Evolutionary conservation across 768 basidiomycete genomes (phyloP).

Genomic region (Leccinum longicurvipes): DNA sequence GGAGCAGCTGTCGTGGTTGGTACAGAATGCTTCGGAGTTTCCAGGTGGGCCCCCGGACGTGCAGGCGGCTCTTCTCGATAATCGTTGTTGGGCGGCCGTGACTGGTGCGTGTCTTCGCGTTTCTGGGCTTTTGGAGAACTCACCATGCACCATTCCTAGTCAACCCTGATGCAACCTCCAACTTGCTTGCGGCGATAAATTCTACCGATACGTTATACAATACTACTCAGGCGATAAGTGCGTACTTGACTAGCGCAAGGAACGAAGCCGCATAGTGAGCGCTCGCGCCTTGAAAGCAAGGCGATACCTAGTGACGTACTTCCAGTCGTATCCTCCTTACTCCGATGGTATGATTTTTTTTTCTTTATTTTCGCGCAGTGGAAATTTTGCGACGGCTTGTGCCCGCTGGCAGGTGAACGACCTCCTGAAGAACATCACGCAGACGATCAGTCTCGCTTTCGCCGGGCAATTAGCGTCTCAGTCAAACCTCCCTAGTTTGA

Average conservation of each 20-base stretch:
- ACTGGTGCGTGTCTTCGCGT: conserved; percentile 39
- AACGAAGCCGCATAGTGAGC: conserved; percentile 60
- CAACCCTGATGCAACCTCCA: conserved; percentile 38
- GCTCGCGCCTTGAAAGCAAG: neutral
- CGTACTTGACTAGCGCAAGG: conserved; percentile 46
- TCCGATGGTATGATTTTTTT: conserved; percentile 4
- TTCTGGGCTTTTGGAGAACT: neutral
- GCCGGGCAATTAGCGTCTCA: conserved; percentile 26
- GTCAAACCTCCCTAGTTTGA: conserved; percentile 34
- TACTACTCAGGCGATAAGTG: conserved; percentile 47
- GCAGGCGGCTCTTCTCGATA: conserved; percentile 42
- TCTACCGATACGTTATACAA: conserved; percentile 44
- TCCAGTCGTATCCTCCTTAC: conserved; percentile 19
- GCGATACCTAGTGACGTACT: conserved; percentile 2
- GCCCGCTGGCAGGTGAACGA: conserved; percentile 25
- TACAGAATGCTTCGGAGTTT: conserved; percentile 41
- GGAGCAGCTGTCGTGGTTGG: conserved; percentile 45
- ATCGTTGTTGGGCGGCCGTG: conserved; percentile 54
- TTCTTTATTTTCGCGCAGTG: neutral
- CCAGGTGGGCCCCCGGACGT: conserved; percentile 43
- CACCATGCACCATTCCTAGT: conserved; percentile 28
- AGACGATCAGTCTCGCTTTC: conserved; percentile 34
- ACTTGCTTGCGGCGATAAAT: conserved; percentile 36
- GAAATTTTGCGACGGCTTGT: neutral
- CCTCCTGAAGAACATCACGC: conserved; percentile 38